Base-by-base conservation (phyloP, 305 asterid species). In the Fraxinus paxiana region DNA sequence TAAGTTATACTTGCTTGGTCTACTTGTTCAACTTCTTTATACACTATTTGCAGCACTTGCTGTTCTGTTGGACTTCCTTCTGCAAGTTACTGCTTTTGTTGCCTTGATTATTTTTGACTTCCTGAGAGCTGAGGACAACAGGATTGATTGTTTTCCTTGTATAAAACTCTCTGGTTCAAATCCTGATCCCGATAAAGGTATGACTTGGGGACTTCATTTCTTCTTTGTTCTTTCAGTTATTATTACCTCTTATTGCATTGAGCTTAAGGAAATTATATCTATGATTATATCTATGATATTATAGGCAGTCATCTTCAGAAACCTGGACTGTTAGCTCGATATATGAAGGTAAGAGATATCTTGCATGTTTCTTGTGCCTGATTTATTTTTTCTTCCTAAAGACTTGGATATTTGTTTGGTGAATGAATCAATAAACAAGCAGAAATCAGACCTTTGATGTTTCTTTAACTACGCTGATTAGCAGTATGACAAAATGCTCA, bases 71-170 rank as follows among this genome's bases (percentile, higher is more conserved):
- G 99, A 96, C 85, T 96, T 96, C 83, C 97, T 96, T 80, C 93
- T 96, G 86, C 99, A 96, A 94, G 92, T 96, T 78, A 96, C 99
- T 72, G 98, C 99, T 76, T 96, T 96, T 84, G 98, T 96, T 71
- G 98, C 99, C 81, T 90, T 96, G 85, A 96, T 96, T 84, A 97
- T 85, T 81, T 94, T 94, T 43, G 99, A 96, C 90, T 96, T 94
- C 87, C 88, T 93, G 87, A 92, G 99, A 90, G 95, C 98, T 0
- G 98, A 93, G 90, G 97, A 91, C 87, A 91, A 90, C 79, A 86
- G 99, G 86, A 79, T 96, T 38, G 99, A 96, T 80, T 96, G 99
- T 87, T 86, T 93, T 86, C 99, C 99, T 8, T 96, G 99, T 82
- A 78, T 93, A 70, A 93, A 89, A 89, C 41, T 69, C 73, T 89